Percentiles rank a stretch among this genome's conserved stretches.
These are phyloP conservation scores for Taphrina wiesneri DNA, from an alignment of 1,139 yeast genomes.

Conservation along the genomic window DNA sequence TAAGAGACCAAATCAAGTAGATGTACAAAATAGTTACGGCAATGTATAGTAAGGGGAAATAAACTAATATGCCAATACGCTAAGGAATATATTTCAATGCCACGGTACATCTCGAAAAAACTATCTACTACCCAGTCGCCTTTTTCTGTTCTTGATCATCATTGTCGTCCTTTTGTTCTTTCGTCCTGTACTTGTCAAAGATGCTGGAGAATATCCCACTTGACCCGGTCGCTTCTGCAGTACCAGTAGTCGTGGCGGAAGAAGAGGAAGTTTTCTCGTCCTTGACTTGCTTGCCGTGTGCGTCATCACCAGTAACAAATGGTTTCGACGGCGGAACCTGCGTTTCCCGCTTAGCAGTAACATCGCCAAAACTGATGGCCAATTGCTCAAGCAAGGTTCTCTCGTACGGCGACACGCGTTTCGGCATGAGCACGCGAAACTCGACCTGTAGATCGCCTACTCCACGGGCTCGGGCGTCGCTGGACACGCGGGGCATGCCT, in stretches of 20 bases:
- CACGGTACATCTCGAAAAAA: not conserved
- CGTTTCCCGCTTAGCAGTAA: slow-evolving; percentile 56
- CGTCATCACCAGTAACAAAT: not conserved
- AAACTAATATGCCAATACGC: slow-evolving; percentile 6
- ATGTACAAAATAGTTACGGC: not conserved
- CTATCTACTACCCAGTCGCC: not conserved
- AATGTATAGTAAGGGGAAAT: not conserved
- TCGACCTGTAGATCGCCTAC: slow-evolving; percentile 75
- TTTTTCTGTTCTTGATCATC: slow-evolving; percentile 15
- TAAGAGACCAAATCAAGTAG: not conserved
- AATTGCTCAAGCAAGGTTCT: slow-evolving; percentile 84
- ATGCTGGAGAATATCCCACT: slow-evolving; percentile 19
- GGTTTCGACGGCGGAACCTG: slow-evolving; percentile 3
- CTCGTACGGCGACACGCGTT: slow-evolving; percentile 50
- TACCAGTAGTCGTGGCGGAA: too few species aligned
- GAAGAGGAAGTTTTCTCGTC: not conserved
- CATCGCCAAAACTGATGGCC: slow-evolving; percentile 85
- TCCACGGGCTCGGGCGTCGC: slow-evolving; percentile 23
- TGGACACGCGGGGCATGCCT: slow-evolving; percentile 74
- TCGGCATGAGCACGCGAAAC: slow-evolving; percentile 63
- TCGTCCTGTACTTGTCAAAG: slow-evolving; percentile 31
- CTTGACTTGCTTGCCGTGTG: not conserved
- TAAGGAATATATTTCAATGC: not conserved
- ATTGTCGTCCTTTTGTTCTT: slow-evolving; percentile 10
- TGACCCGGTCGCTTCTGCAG: not conserved